A percentile compares a stretch with the other conserved stretches of the same genome.
These are phyloP conservation scores for Dipteronia dyeriana DNA, from an alignment of 345 rosid genomes.

Conservation along the genomic window DNA sequence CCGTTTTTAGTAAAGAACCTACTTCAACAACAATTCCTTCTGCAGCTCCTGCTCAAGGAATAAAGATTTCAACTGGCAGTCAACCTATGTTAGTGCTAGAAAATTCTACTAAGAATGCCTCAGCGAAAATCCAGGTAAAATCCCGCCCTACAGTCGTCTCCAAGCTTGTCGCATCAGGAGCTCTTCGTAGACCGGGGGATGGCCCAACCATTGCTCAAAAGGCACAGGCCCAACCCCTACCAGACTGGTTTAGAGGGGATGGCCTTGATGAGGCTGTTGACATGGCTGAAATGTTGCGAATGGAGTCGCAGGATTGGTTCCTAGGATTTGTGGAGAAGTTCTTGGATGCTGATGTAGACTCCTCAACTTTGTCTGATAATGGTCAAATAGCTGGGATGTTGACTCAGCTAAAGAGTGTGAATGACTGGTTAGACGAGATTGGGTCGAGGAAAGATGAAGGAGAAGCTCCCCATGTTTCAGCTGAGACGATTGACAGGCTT, in stretches of 20 bases:
- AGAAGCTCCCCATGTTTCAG: constrained; percentile 50
- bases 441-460: constrained; percentile 56
- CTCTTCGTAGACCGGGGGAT: constrained; percentile 61
- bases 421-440: constrained; percentile 88
- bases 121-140: constrained; percentile 52
- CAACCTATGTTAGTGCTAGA: constrained; percentile 64
- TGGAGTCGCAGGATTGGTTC: constrained; percentile 93
- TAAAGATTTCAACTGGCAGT: constrained; percentile 34
- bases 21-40: constrained; percentile 13
- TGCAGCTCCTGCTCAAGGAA: constrained; percentile 35
- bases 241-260: constrained; percentile 75
- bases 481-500: constrained; percentile 66
- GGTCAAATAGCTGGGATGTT: constrained; percentile 92
- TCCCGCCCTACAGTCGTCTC: constrained; percentile 53
- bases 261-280: constrained; percentile 74
- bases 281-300: constrained; percentile 67
- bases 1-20: constrained; percentile 60
- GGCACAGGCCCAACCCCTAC: constrained; percentile 44
- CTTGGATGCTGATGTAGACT: constrained; percentile 73
- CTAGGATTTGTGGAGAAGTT: constrained; percentile 83
- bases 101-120: constrained; percentile 43
- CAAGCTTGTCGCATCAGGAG: constrained; percentile 72
- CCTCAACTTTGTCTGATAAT: constrained; percentile 64
- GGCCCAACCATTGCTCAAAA: constrained; percentile 46
- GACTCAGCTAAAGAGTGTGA: constrained; percentile 90